Evolutionary conservation across 192 early-diverging fungal species (phyloP).

Genomic region (Mortierella antarctica): DNA sequence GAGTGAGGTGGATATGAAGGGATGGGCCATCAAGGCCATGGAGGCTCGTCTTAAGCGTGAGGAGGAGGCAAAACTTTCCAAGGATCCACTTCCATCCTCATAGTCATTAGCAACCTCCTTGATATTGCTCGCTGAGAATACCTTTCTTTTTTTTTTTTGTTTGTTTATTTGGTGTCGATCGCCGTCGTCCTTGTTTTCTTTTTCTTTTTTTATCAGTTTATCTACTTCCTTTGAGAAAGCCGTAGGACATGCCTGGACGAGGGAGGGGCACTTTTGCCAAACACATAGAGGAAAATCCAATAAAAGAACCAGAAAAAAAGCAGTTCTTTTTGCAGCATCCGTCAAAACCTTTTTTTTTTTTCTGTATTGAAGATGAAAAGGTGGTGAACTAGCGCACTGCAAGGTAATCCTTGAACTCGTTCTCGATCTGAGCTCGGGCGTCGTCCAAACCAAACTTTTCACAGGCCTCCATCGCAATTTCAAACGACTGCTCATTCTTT

Average conservation of each 20-base stretch:
- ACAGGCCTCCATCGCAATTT: slow-evolving; percentile 37
- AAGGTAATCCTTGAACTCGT: slow-evolving; percentile 23
- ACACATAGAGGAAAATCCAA: neutral
- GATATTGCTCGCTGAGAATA: neutral
- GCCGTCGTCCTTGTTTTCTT: neutral
- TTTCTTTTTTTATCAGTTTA: neutral
- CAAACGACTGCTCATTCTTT: slow-evolving; percentile 37
- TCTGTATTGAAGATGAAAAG: neutral
- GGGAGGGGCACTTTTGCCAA: neutral
- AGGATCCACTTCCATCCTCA: slow-evolving; percentile 14
- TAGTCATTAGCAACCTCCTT: too few relatives aligned
- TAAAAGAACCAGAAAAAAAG: neutral
- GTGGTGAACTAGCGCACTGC: neutral
- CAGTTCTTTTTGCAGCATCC: too few relatives aligned
- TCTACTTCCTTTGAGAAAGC: too few relatives aligned
- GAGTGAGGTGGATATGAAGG: slow-evolving; percentile 82
- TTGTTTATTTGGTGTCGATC: neutral
- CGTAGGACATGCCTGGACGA: too few relatives aligned
- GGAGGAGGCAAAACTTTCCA: slow-evolving; percentile 25
- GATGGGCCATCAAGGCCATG: slow-evolving; percentile 78
- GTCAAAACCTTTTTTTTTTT: slow-evolving; percentile 6
- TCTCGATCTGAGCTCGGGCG: slow-evolving; percentile 8
- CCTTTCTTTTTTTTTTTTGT: neutral
- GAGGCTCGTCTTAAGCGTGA: slow-evolving; percentile 41
- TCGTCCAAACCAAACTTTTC: slow-evolving; percentile 30